Evolutionary conservation across 2,329 filamentous ascomycete species (phyloP), one percentile per base, ranked within the genome.

Genomic region (Fusarium falciforme): DNA sequence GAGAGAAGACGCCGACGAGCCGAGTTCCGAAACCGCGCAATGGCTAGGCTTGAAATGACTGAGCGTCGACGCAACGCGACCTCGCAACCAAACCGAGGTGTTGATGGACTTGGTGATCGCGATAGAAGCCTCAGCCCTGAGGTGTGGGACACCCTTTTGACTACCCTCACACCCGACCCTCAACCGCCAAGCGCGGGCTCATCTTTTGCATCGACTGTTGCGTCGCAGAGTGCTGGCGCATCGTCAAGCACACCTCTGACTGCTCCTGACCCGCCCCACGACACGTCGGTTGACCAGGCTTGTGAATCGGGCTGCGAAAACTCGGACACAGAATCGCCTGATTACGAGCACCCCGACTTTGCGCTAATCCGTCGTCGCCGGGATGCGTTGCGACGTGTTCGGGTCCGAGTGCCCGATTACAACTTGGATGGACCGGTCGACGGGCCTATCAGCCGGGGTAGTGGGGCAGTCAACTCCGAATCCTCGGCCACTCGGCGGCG

Each of bases 61-160:
- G 47, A 66, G 40, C 54, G 40, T 17, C 49, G 31, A 5, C 72
- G 70, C 25, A 66, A 70, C 36, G 49, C 44, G 22, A 31, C 62
- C 27, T 22, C 66, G 3, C 66, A 67, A 20, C 75, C 67, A 16
- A 68, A 54, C 17, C 57, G 68, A 17, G 75, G 69, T 5, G 55
- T 93, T 2, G 92, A 97, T 81, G 94, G 94, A 5, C 88, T 98
- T 17, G 95, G 94, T 40, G 94, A 98, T 82, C 93, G 95, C 67
- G 90, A 94, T 72, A 91, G 94, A 76, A 97, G 94, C 81, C 84
- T 94, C n/a, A 95, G 92, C 79, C 92, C 93, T 1, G 92, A 93
- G 63, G 87, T 87, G 1, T 98, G 95, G 95, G 93, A 96, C 68
- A 94, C 92, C 4, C 90, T 98, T 62, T 86, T 95, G 66, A 92